Percentiles rank a stretch among this genome's conserved stretches.
These are phyloP conservation scores for Jaapia argillacea DNA, from an alignment of 768 basidiomycete species.

Conservation along the genomic window DNA sequence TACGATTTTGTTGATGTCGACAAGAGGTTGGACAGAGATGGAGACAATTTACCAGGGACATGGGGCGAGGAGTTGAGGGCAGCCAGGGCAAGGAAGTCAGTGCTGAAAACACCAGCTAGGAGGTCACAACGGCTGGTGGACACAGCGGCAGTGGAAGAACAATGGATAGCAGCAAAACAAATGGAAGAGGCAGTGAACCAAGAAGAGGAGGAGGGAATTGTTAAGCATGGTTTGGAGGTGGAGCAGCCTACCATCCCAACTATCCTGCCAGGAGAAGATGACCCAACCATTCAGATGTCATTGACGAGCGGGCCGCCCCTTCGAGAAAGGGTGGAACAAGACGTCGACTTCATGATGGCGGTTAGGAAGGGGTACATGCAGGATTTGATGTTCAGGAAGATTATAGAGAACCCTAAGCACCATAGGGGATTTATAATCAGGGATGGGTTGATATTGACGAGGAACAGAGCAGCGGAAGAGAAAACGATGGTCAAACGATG, in stretches of 20 bases:
- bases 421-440: background rate
- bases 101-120: background rate
- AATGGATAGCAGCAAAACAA: background rate
- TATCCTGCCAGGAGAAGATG: background rate
- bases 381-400: background rate
- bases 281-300: background rate
- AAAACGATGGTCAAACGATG: conserved; percentile 9
- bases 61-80: background rate
- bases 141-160: no score
- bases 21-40: background rate
- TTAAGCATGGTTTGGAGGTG: background rate
- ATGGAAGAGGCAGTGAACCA: background rate
- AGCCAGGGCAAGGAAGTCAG: background rate
- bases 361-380: background rate
- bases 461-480: conserved; percentile 9
- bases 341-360: background rate
- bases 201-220: background rate
- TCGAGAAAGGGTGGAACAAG: background rate
- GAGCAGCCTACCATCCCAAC: background rate
- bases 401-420: background rate
- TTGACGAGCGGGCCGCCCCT: background rate
- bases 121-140: background rate
- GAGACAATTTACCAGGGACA: background rate
- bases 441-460: conserved; percentile 1
- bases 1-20: background rate